Conservation (phyloP, 116 monocot genomes). For the Papilionanthe hybrid region DNA sequence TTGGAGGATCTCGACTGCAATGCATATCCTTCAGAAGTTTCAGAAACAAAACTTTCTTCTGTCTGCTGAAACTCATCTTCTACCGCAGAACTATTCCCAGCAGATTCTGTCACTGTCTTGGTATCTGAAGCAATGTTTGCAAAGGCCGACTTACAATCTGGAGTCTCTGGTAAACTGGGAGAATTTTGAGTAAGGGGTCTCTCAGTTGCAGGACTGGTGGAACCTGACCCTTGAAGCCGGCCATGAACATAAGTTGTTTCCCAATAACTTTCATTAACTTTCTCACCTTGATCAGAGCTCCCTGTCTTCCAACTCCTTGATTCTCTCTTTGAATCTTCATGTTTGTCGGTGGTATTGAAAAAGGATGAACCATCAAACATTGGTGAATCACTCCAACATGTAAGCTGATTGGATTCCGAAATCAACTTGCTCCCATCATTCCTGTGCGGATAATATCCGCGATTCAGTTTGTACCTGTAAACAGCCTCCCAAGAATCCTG, state of each 20-base stretch:
- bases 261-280: neutral
- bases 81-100: neutral
- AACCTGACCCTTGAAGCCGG: constrained; percentile 25
- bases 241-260: constrained; percentile 17
- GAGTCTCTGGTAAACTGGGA: neutral
- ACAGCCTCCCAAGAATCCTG: constrained; percentile 17
- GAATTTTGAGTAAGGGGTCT: constrained; percentile 14
- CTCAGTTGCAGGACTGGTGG: constrained; percentile 30
- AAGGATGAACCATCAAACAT: constrained; percentile 8
- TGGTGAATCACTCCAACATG: constrained; percentile 15
- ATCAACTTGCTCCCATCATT: constrained; percentile 10
- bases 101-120: no score
- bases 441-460: neutral
- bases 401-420: constrained; percentile 16
- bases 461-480: constrained; percentile 3
- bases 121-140: no score
- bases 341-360: neutral
- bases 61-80: constrained; percentile 31
- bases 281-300: no score
- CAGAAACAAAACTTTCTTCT: neutral
- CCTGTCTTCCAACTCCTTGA: constrained; percentile 3
- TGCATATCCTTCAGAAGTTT: constrained; percentile 1
- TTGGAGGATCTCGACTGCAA: neutral
- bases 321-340: neutral
- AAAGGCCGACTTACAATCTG: constrained; percentile 5